Evolutionary conservation across 1,284 basidiomycete genomes (phyloP).

Genomic region (Athelia sp.): DNA sequence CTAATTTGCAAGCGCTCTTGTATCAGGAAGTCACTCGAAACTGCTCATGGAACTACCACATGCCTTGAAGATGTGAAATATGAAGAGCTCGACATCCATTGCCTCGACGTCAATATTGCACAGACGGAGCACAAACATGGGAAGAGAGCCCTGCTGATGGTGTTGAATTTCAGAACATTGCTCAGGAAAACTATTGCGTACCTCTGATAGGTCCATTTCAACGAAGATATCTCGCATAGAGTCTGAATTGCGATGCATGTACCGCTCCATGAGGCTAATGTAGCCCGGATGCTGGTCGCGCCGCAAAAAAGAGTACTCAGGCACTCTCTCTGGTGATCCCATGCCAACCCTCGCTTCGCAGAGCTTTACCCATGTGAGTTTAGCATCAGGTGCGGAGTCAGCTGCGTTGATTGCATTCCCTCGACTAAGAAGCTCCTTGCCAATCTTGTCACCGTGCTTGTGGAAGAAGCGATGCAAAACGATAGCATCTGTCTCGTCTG

Average conservation of each 20-base stretch:
- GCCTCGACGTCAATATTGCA: constrained; percentile 77
- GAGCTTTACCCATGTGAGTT: constrained; percentile 71
- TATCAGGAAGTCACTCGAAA: constrained; percentile 1
- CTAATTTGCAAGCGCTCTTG: constrained; percentile 24
- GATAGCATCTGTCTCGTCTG: constrained; percentile 78
- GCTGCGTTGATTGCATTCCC: constrained; percentile 58
- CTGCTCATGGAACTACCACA: constrained; percentile 10
- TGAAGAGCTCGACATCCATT: constrained; percentile 80
- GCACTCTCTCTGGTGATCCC: constrained; percentile 65
- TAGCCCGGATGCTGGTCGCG: constrained; percentile 58
- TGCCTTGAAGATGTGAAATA: constrained; percentile 81
- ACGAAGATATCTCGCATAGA: constrained; percentile 68
- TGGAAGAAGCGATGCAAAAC: constrained; percentile 82
- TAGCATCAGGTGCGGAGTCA: constrained; percentile 54
- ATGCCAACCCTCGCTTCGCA: constrained; percentile 75
- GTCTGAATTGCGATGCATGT: constrained; percentile 56
- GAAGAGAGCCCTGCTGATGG: constrained; percentile 39
- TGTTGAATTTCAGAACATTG: background rate
- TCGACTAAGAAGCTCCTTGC: constrained; percentile 74
- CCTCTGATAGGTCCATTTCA: constrained; percentile 47
- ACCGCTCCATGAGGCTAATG: constrained; percentile 66
- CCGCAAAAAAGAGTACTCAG: constrained; percentile 44
- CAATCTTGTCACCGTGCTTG: constrained; percentile 79
- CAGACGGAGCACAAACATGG: constrained; percentile 58
- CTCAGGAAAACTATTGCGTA: constrained; percentile 19